These are phyloP conservation scores for Aurifilum marmelostoma DNA, from an alignment of 2,329 filamentous ascomycete species.

Conservation along the genomic window DNA sequence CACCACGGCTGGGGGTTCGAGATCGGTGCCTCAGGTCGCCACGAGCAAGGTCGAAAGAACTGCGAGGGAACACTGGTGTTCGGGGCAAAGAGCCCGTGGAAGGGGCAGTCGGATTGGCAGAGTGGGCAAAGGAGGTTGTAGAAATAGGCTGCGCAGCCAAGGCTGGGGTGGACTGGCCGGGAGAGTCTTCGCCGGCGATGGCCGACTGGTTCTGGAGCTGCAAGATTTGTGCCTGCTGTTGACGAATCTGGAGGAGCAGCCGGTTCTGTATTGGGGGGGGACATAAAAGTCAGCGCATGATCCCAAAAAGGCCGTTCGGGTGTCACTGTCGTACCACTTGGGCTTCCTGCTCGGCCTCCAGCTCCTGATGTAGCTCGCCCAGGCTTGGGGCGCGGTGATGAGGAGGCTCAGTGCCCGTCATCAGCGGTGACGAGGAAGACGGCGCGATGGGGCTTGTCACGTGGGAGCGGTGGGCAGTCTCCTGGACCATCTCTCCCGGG, in stretches of 20 bases:
- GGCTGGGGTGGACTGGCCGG: slow-evolving; percentile 32
- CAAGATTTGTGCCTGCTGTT: slow-evolving; percentile 72
- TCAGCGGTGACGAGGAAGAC: slow-evolving; percentile 41
- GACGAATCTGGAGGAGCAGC: slow-evolving; percentile 74
- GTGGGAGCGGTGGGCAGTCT: slow-evolving; percentile 42
- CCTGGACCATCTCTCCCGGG: slow-evolving; percentile 68
- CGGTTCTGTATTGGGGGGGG: slow-evolving; percentile 59
- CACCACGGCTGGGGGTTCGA: slow-evolving; percentile 60
- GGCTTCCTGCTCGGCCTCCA: slow-evolving; percentile 78
- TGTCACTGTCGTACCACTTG: slow-evolving; percentile 62
- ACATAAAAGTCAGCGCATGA: background rate
- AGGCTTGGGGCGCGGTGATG: slow-evolving; percentile 72
- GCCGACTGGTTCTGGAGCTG: slow-evolving; percentile 55
- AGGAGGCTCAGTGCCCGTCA: slow-evolving; percentile 55
- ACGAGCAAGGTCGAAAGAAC: slow-evolving; percentile 62
- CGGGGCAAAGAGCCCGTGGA: slow-evolving; percentile 51
- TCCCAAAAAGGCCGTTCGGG: background rate
- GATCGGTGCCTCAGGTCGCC: slow-evolving; percentile 60
- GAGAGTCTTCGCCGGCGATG: slow-evolving; percentile 45
- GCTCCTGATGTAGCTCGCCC: slow-evolving; percentile 77
- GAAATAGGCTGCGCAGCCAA: slow-evolving; percentile 15
- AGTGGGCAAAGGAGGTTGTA: slow-evolving; percentile 39
- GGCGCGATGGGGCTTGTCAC: slow-evolving; percentile 33
- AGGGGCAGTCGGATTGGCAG: slow-evolving; percentile 40
- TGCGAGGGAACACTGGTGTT: slow-evolving; percentile 56